phyloP scores from a whole-genome alignment of 805 yeast species.

The Suhomyces sp. region DNA sequence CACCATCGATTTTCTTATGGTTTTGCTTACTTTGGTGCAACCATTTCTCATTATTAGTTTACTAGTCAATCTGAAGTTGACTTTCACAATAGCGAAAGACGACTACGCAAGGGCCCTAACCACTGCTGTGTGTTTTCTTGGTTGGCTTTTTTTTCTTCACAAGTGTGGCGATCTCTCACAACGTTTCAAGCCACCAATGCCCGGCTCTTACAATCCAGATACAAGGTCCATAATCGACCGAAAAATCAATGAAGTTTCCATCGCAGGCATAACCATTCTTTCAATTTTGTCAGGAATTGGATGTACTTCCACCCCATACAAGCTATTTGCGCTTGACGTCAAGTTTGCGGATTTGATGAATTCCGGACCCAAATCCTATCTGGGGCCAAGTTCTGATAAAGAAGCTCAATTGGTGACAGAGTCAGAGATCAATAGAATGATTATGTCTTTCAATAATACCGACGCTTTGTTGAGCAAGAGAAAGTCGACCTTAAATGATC shows the following conservation, averaged over 20 bases:
- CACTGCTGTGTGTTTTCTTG: constrained; percentile 12
- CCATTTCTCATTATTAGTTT: constrained; percentile 41
- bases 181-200: constrained; percentile 17
- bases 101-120: background rate
- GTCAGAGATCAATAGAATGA: constrained; percentile 29
- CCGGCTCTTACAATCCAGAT: constrained; percentile 7
- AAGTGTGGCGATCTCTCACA: constrained; percentile 33
- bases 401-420: constrained; percentile 16
- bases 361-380: constrained; percentile 13
- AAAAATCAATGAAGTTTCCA: constrained; percentile 44
- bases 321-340: constrained; percentile 14
- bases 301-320: constrained; percentile 45
- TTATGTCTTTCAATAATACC: constrained; percentile 43
- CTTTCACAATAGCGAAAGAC: constrained; percentile 13
- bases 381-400: background rate
- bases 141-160: constrained; percentile 35
- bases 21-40: constrained; percentile 39
- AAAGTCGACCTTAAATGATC: constrained; percentile 25
- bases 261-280: constrained; percentile 50
- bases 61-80: constrained; percentile 25
- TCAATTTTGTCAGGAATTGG: constrained; percentile 54
- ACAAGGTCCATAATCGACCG: constrained; percentile 33
- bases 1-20: constrained; percentile 36
- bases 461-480: constrained; percentile 32
- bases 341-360: constrained; percentile 3